Evolutionary conservation across 1,139 yeast genomes (phyloP), one percentile per base, ranked within the genome.

Genomic region (Candida freyschussii): DNA sequence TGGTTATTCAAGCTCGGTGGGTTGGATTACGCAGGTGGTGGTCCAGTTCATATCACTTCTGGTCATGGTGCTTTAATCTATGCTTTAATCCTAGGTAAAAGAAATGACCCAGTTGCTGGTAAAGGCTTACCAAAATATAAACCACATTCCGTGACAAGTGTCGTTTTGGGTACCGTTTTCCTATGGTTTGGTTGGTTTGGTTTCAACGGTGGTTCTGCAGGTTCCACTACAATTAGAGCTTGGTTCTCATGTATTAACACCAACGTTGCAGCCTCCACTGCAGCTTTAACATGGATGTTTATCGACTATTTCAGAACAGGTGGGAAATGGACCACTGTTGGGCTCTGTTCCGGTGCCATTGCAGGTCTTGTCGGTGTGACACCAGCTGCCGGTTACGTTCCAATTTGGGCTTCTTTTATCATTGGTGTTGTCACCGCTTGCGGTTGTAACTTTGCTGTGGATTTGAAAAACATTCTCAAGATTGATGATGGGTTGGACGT

Each of bases 111-210:
- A 22, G 65, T 78, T 41, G 73, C 93, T 21, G 62, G 65, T 30
- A 74, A 75, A 35, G 75, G 76, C 48, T 71, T 84, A 46, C 95
- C 95, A 45, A 81, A 81, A 57, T 86, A 85, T 65, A 84, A 80
- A 64, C 96, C 97, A 21, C 96, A 89, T 59, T 78, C 89, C 5
- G 94, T 86, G 29, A 73, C 93, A 10, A 77, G 87, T 32, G 85
- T 86, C 40, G 96, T 87, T n/a, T 65, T 89, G 42, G 98, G 97
- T 36, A 87, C 96, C 15, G 79, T 85, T 5, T 84, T 91, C 67
- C 74, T 89, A 52, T 89, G 96, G 96, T 86, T 89, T 53, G 97
- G 97, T 27, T 89, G 98, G 97, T 86, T 84, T 54, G 96, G 96
- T 33, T 89, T 89, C 75, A 89, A 91, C 69, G 96, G 96, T 60